Percentiles rank a stretch among this genome's conserved stretches.
phyloP scores from a whole-genome alignment of 2,329 filamentous ascomycete species.

The Ophiostoma sp. region DNA sequence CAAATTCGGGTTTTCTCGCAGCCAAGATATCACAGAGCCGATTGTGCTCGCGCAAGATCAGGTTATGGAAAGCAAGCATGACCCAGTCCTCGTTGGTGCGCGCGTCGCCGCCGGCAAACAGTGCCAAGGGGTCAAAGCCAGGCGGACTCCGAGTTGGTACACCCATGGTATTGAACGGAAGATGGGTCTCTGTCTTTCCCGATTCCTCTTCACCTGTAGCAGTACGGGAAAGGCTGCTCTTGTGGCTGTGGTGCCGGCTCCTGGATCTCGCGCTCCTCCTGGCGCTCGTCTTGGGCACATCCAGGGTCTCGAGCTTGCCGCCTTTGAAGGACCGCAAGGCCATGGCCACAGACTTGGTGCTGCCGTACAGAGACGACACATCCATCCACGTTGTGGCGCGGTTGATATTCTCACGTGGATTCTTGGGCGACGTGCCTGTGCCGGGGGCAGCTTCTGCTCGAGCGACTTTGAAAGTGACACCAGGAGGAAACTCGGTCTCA shows the following conservation, averaged over 20 bases:
- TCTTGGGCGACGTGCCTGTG: conserved; percentile 24
- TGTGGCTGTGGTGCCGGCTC: not conserved
- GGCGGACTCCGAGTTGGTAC: not conserved
- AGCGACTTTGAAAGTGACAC: conserved; percentile 9
- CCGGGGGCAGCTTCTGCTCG: conserved; percentile 21
- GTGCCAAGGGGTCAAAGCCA: conserved; percentile 16
- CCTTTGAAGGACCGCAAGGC: conserved; percentile 22
- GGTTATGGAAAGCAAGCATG: conserved; percentile 24
- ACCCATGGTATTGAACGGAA: not conserved
- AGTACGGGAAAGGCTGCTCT: not conserved
- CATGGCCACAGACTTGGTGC: conserved; percentile 22
- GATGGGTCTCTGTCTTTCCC: not conserved
- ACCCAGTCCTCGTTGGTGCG: conserved; percentile 28
- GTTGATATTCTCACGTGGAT: conserved; percentile 26
- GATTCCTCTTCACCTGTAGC: not conserved
- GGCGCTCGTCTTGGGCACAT: conserved; percentile 15
- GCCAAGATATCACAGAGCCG: conserved; percentile 25
- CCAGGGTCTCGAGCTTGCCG: conserved; percentile 23
- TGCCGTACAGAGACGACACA: conserved; percentile 26
- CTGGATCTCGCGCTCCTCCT: not conserved
- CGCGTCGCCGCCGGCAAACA: conserved; percentile 27
- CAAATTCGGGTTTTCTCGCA: conserved; percentile 19
- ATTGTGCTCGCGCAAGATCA: conserved; percentile 27
- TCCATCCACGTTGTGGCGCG: conserved; percentile 25
- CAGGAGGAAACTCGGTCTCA: conserved; percentile 22